A percentile compares a stretch with the other conserved stretches of the same genome.
These are phyloP conservation scores for Rhizophora mangle DNA, from an alignment of 345 rosid species.

Conservation along the genomic window DNA sequence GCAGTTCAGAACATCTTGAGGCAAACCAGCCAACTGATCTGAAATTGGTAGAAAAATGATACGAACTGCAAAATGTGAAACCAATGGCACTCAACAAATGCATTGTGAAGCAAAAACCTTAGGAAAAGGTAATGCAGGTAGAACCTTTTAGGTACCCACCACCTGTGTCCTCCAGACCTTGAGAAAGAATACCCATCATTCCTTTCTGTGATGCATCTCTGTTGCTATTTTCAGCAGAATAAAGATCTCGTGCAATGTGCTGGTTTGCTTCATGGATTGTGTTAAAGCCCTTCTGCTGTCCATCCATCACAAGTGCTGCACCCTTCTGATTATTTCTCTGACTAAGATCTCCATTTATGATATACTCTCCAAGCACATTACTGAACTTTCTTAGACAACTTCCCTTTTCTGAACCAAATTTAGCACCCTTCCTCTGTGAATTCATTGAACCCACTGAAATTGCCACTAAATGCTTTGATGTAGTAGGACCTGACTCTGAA, in stretches of 20 bases:
- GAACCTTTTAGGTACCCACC: slow-evolving; percentile 33
- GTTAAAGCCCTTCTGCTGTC: slow-evolving; percentile 15
- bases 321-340: slow-evolving; percentile 44
- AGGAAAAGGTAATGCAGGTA: background rate
- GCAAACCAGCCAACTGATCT: no score
- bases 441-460: slow-evolving; percentile 17
- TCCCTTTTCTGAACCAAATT: slow-evolving; percentile 12
- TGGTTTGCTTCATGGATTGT: slow-evolving; percentile 16
- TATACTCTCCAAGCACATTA: slow-evolving; percentile 23
- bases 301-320: slow-evolving; percentile 39
- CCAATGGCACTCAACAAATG: background rate
- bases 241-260: slow-evolving; percentile 17
- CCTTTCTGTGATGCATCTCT: slow-evolving; percentile 25
- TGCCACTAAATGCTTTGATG: slow-evolving; percentile 35
- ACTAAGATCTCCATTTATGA: slow-evolving; percentile 29
- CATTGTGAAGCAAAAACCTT: background rate
- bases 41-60: no score
- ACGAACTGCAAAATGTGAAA: no score
- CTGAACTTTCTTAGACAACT: slow-evolving; percentile 19
- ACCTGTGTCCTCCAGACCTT: slow-evolving; percentile 38
- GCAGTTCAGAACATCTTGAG: no score
- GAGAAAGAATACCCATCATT: slow-evolving; percentile 24
- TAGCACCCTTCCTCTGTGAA: slow-evolving; percentile 20
- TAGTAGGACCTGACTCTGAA: slow-evolving; percentile 49
- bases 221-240: slow-evolving; percentile 23